Base-by-base conservation (phyloP, 2,329 filamentous ascomycete genomes). In the Cordyceps cateniannulata region DNA sequence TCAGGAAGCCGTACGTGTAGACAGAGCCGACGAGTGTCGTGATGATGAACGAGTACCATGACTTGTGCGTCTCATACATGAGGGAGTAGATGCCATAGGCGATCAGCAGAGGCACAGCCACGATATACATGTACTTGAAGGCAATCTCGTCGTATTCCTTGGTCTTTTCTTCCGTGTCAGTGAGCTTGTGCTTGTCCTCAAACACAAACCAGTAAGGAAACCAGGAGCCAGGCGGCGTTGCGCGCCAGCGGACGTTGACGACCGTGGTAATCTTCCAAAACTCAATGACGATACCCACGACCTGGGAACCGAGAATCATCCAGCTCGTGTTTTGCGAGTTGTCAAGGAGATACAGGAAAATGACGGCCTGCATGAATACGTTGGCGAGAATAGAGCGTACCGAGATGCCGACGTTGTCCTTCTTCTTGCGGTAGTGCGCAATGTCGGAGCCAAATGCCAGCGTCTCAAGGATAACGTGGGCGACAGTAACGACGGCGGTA, bases 371-470 rank as follows among this genome's bases (percentile, higher is more conserved):
- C 95, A 99, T 99, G 74, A 98, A 93, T 64, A 98, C 93, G 70
- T 98, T 99, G 72, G 91, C 92, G 61, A 99, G 80, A 70, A 99
- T 99, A 35, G 93, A 96, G 61, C 95, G 91, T 63, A 99, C 89
- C 1, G 93, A 97, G 50, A 96, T 96, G 65, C 95, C 95, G 29
- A 99, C 90, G 62, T 96, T 95, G 78, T 98, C 96, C 81, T 99
- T 99, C 88, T 99, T 99, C 81, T 98, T 97, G 72, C 93, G 91
- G 85, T 95, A 99, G 76, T 99, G 95, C 53, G 92, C 86, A 72
- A 99, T 96, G 72, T 99, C 95, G 71, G 89, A 96, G 70, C 96
- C 96, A 79, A 99, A 99, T 1, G 95, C 95, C 38, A 99, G 84
- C 70, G 90, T 93, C 76, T 99, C 95, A 65, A 99, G 93, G 67